Percentiles rank a stretch among this genome's conserved stretches.
phyloP scores from a whole-genome alignment of 176 grass and related monocot genomes.

The Luzula sylvatica region DNA sequence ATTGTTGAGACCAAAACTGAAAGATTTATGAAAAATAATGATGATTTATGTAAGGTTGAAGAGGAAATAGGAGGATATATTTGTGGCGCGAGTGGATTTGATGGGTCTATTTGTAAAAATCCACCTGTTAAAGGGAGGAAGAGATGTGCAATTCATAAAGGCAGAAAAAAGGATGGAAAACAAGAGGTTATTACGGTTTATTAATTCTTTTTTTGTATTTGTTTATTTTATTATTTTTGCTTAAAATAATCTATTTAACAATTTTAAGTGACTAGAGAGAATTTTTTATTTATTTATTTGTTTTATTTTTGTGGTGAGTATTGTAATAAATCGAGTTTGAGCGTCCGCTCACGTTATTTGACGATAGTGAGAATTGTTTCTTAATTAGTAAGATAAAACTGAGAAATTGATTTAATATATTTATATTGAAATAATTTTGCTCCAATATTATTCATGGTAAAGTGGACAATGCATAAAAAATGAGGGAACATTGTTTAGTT shows the following conservation, averaged over 20 bases:
- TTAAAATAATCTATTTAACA: no score
- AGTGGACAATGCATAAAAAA: no score
- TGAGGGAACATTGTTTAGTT: no score
- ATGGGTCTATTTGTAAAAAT: conserved; percentile 25
- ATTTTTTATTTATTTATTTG: background rate
- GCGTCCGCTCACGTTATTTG: background rate
- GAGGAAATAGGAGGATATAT: background rate
- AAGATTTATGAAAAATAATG: conserved; percentile 3
- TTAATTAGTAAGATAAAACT: no score
- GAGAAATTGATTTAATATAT: no score
- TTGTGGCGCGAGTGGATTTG: background rate
- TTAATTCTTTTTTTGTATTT: background rate
- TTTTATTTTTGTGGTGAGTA: background rate
- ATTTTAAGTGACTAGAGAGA: no score
- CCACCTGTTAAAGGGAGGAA: conserved; percentile 15
- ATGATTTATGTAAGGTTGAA: background rate
- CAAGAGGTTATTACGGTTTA: background rate
- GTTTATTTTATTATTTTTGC: background rate
- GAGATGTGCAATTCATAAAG: conserved; percentile 22
- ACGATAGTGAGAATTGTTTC: no score
- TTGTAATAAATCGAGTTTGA: conserved; percentile 11
- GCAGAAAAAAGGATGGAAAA: conserved; percentile 12
- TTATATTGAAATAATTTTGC: no score
- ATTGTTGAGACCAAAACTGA: conserved; percentile 7
- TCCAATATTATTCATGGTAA: no score